Conservation (phyloP, 148 eudicot genomes). For the Pouteria glomerata region DNA sequence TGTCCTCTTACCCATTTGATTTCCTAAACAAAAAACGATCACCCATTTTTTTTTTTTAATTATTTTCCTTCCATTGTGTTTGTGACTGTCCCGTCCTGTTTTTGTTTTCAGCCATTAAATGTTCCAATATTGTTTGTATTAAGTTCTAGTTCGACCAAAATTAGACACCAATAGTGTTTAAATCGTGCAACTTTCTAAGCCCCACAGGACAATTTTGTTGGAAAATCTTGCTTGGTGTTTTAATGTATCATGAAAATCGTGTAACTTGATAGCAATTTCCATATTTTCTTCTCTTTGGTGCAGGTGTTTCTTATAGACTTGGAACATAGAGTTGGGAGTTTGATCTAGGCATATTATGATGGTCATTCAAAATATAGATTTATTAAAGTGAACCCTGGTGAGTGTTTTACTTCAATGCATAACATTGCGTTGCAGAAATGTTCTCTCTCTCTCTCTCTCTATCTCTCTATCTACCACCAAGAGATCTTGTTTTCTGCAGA, state of each 20-base stretch:
- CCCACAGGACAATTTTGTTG: no score
- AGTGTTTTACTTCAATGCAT: neutral
- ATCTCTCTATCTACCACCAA: slow-evolving; percentile 1
- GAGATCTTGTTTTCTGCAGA: neutral
- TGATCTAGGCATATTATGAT: neutral
- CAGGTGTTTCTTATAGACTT: no score
- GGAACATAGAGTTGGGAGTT: no score
- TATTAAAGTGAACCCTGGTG: neutral
- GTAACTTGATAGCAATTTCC: no score
- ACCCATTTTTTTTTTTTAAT: neutral
- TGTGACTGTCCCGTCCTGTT: neutral
- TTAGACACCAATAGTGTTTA: neutral
- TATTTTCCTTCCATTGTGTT: neutral
- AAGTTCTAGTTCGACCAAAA: neutral
- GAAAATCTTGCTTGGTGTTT: no score
- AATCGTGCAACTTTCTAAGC: no score
- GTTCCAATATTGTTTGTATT: no score
- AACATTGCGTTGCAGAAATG: neutral
- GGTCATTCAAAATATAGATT: neutral
- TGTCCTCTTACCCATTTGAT: neutral
- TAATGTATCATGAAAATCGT: no score
- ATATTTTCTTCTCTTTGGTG: no score
- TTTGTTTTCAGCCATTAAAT: no score
- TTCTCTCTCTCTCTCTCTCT: slow-evolving; percentile 8
- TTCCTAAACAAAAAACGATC: no score